These are phyloP conservation scores for Andrographis paniculata DNA, from an alignment of 305 asterid genomes.

Conservation along the genomic window DNA sequence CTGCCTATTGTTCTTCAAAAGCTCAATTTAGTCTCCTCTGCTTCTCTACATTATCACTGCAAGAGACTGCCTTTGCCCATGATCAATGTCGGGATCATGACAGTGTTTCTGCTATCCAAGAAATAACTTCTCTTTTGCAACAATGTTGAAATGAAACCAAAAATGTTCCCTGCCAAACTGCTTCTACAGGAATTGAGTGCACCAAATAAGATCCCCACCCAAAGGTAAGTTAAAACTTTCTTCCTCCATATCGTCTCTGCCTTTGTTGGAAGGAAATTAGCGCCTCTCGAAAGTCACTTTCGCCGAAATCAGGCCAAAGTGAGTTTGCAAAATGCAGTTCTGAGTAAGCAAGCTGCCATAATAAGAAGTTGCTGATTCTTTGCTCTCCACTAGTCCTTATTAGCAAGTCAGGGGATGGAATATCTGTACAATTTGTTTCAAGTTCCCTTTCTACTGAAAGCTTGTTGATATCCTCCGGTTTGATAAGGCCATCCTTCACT, in stretches of 20 bases:
- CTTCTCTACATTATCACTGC: too few relatives aligned
- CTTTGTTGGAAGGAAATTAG: slow-evolving; percentile 35
- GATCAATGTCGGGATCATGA: too few relatives aligned
- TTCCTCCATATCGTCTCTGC: slow-evolving; percentile 40
- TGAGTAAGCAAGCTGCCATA: slow-evolving; percentile 76
- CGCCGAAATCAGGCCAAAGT: slow-evolving; percentile 61
- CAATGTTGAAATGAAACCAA: too few relatives aligned
- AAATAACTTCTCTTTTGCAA: too few relatives aligned
- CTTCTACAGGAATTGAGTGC: too few relatives aligned
- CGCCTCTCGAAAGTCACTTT: slow-evolving; percentile 40
- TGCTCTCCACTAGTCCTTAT: slow-evolving; percentile 60
- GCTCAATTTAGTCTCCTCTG: too few relatives aligned
- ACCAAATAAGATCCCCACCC: too few relatives aligned
- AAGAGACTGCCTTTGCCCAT: too few relatives aligned
- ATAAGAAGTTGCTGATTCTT: slow-evolving; percentile 52
- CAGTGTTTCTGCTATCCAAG: too few relatives aligned
- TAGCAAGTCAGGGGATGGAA: slow-evolving; percentile 52
- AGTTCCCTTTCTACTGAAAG: slow-evolving; percentile 35
- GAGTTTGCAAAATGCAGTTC: slow-evolving; percentile 36
- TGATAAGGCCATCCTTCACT: slow-evolving; percentile 40
- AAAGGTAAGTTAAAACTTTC: neutral
- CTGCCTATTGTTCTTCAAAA: too few relatives aligned
- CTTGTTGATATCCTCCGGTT: slow-evolving; percentile 35
- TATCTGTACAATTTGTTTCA: slow-evolving; percentile 35
- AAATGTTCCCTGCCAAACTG: too few relatives aligned